Conservation (phyloP, 78 protist genomes). For the Pirum gemmata region DNA sequence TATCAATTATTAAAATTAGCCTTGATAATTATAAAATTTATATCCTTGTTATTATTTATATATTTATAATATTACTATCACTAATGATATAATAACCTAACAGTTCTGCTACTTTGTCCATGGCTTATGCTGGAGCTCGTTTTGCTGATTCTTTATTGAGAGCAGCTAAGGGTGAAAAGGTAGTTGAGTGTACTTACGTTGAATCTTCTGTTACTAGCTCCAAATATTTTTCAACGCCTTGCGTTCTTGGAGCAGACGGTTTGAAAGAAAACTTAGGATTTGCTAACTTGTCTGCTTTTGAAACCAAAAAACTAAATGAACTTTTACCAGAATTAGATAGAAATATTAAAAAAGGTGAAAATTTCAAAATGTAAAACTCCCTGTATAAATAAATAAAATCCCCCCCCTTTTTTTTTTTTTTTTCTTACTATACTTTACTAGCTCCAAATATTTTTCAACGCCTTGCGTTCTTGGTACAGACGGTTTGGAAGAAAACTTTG, state of each 20-base stretch:
- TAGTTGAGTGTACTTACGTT: constrained; percentile 60
- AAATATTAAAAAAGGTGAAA: constrained; percentile 48
- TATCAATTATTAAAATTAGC: no score
- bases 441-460: constrained; percentile 57
- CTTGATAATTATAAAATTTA: no score
- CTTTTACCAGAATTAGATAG: constrained; percentile 38
- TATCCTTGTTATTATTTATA: no score
- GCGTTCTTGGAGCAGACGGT: constrained; percentile 60
- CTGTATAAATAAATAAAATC: not conserved
- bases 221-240: constrained; percentile 56
- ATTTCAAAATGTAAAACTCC: not conserved
- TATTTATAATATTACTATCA: no score
- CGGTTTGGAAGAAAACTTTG: constrained; percentile 57
- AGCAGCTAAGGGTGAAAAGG: constrained; percentile 55
- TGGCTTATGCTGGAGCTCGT: constrained; percentile 79
- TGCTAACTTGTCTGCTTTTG: constrained; percentile 47
- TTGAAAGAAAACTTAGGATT: constrained; percentile 51
- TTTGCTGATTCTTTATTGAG: constrained; percentile 53
- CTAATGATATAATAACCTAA: no score
- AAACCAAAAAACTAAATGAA: constrained; percentile 45
- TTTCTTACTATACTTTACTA: no score
- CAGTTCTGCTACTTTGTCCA: constrained; percentile 84
- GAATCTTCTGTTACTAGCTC: constrained; percentile 40
- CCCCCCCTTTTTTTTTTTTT: no score
- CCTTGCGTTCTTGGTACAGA: constrained; percentile 61